A percentile compares a stretch with the other conserved stretches of the same genome.
Evolutionary conservation across 2,329 filamentous ascomycete genomes (phyloP).

Genomic region (Corynespora cassiicola): DNA sequence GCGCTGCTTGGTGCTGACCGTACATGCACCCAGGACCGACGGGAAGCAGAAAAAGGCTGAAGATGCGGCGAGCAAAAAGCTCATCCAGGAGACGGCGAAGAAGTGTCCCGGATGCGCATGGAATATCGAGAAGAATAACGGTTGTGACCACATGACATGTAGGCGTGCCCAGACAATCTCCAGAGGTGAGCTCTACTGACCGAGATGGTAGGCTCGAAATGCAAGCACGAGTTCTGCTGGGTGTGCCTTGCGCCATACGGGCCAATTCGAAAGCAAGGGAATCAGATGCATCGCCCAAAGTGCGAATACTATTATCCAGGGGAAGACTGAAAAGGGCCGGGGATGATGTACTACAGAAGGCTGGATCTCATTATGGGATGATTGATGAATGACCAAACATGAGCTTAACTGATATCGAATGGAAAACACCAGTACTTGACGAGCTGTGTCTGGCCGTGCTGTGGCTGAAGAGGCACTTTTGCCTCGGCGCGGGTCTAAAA

Average conservation of each 20-base stretch:
- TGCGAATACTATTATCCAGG: conserved; percentile 8
- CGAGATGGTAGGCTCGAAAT: conserved; percentile 39
- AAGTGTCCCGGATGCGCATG: conserved; percentile 48
- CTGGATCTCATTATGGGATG: too few relatives aligned
- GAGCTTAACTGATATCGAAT: too few relatives aligned
- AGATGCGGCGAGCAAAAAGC: conserved; percentile 34
- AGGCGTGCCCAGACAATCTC: conserved; percentile 5
- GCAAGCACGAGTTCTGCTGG: conserved; percentile 50
- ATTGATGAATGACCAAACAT: too few relatives aligned
- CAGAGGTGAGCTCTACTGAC: conserved; percentile 6
- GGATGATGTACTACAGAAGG: too few relatives aligned
- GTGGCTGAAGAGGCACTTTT: too few relatives aligned
- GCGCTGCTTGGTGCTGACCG: background rate
- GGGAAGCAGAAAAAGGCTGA: conserved; percentile 32
- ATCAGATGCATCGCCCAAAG: conserved; percentile 5
- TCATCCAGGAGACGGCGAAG: conserved; percentile 42
- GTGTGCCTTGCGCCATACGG: conserved; percentile 38
- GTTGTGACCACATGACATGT: conserved; percentile 52
- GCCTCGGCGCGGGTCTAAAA: too few relatives aligned
- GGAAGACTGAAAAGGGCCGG: too few relatives aligned
- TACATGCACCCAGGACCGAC: conserved; percentile 14
- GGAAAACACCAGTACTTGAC: too few relatives aligned
- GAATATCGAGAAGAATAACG: conserved; percentile 48
- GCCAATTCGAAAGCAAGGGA: conserved; percentile 9
- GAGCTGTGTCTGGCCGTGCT: too few relatives aligned